Evolutionary conservation across 2,329 filamentous ascomycete genomes (phyloP).

Genomic region (Fusarium virguliforme): DNA sequence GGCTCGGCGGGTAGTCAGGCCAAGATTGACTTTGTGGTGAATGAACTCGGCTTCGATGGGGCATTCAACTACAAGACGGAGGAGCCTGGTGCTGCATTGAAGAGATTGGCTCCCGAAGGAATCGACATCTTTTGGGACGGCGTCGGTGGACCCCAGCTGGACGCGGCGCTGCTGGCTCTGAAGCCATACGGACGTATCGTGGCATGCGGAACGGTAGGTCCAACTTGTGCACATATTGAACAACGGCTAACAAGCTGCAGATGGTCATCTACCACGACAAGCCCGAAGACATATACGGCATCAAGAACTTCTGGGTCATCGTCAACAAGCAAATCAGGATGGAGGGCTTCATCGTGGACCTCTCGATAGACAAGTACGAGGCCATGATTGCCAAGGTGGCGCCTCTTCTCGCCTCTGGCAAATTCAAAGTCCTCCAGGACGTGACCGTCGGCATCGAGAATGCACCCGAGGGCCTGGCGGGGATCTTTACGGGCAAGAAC

Average conservation of each 20-base stretch:
- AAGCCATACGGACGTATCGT: background rate
- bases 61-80: slow-evolving; percentile 6
- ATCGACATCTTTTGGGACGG: slow-evolving; percentile 6
- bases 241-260: background rate
- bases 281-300: background rate
- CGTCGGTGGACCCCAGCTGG: background rate
- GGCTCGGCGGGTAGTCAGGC: background rate
- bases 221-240: background rate
- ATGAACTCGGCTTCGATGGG: background rate
- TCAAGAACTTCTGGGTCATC: background rate
- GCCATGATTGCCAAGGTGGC: background rate
- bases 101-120: background rate
- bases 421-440: slow-evolving; percentile 1
- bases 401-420: background rate
- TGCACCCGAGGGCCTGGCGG: background rate
- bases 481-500: background rate
- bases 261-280: slow-evolving; percentile 1
- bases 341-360: slow-evolving; percentile 1
- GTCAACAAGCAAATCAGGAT: background rate
- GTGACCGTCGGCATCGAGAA: slow-evolving; percentile 1
- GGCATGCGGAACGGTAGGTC: background rate
- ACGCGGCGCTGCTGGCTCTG: background rate
- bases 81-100: background rate
- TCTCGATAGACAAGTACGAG: background rate
- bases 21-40: slow-evolving; percentile 11